Evolutionary conservation across 306 rosid genomes (phyloP).

Genomic region (Begonia loranthoides): DNA sequence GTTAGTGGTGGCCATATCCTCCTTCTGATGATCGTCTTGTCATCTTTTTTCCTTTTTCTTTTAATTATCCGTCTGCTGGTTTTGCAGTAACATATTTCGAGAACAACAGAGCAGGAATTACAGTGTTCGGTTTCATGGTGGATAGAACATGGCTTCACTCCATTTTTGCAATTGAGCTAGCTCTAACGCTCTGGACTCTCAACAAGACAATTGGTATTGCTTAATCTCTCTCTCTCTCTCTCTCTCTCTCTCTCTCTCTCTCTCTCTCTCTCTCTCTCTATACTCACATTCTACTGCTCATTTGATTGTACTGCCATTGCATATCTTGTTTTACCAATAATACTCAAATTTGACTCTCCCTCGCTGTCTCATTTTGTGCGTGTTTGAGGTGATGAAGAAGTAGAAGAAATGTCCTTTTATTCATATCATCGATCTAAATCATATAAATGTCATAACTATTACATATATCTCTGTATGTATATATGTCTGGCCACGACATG

Average conservation of each 20-base stretch:
- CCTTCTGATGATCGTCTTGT: background rate
- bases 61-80: background rate
- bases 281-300: too few species aligned
- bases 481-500: too few species aligned
- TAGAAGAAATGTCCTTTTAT: too few species aligned
- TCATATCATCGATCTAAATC: too few species aligned
- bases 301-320: too few species aligned
- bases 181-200: slow-evolving; percentile 80
- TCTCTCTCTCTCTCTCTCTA: background rate
- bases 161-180: slow-evolving; percentile 64
- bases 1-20: slow-evolving; percentile 20
- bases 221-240: background rate
- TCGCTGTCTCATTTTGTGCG: too few species aligned
- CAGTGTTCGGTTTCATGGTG: slow-evolving; percentile 69
- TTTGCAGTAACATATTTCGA: slow-evolving; percentile 75
- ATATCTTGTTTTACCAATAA: too few species aligned
- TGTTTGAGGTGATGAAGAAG: too few species aligned
- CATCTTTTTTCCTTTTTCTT: background rate
- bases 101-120: slow-evolving; percentile 77
- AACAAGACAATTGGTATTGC: slow-evolving; percentile 59
- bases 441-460: too few species aligned
- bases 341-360: too few species aligned
- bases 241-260: too few species aligned
- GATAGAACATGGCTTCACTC: slow-evolving; percentile 91
- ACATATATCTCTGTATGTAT: too few species aligned